phyloP scores from a whole-genome alignment of 2,329 filamentous ascomycete species.

The Neospermospora avenae region DNA sequence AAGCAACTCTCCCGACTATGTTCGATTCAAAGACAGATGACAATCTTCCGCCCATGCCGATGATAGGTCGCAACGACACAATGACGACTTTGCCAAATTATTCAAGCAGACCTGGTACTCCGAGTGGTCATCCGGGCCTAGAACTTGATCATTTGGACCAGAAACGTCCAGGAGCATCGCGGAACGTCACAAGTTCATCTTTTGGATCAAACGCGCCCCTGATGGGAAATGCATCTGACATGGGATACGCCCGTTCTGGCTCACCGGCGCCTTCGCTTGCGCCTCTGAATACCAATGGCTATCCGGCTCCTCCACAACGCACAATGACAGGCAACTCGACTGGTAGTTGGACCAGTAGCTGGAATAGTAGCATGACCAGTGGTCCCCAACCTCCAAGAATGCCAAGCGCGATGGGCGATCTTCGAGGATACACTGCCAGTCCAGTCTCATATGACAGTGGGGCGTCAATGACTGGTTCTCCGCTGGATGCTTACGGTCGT shows the following conservation, averaged over 20 bases:
- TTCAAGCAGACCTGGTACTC: conserved; percentile 55
- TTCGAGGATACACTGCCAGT: conserved; percentile 31
- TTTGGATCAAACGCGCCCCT: conserved; percentile 57
- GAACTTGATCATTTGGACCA: conserved; percentile 53
- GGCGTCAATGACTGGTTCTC: conserved; percentile 10
- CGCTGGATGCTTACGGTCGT: conserved; percentile 26
- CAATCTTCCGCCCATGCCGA: conserved; percentile 56
- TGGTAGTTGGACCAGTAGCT: conserved; percentile 24
- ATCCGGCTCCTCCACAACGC: conserved; percentile 27
- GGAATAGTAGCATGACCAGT: conserved; percentile 27
- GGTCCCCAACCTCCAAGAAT: conserved; percentile 28
- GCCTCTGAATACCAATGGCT: conserved; percentile 24
- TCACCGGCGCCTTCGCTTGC: conserved; percentile 32
- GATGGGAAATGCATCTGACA: conserved; percentile 55
- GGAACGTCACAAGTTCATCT: conserved; percentile 54
- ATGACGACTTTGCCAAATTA: conserved; percentile 61
- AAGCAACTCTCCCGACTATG: conserved; percentile 67
- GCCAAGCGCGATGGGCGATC: conserved; percentile 30
- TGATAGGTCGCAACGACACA: conserved; percentile 57
- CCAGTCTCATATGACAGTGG: conserved; percentile 30
- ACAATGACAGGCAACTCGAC: conserved; percentile 29
- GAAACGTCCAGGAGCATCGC: conserved; percentile 46
- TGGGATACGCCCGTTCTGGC: conserved; percentile 46
- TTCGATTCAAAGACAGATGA: conserved; percentile 50
- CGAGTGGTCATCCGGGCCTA: conserved; percentile 41